Evolutionary conservation across 2,329 filamentous ascomycete genomes (phyloP).

Genomic region (Calonectria honghensis): DNA sequence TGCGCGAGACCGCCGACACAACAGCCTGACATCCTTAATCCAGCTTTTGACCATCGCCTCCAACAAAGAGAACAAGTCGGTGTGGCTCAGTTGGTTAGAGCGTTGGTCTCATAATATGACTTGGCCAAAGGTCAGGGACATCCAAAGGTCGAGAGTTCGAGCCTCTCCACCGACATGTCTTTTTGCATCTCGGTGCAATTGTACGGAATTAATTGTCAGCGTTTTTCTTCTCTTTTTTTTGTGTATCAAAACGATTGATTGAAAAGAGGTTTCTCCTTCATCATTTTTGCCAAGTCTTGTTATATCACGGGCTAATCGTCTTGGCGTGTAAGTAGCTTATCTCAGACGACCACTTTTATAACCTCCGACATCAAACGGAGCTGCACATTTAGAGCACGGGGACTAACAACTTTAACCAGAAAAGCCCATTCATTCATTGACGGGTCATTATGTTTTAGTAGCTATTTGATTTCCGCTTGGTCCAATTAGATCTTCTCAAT

Average conservation of each 20-base stretch:
- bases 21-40: neutral
- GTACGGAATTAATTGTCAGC: neutral
- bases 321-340: neutral
- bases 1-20: neutral
- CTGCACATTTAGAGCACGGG: neutral
- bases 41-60: neutral
- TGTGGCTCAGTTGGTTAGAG: slow-evolving; percentile 63
- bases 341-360: neutral
- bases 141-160: slow-evolving; percentile 57
- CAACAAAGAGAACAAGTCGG: slow-evolving; percentile 47
- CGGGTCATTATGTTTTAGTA: slow-evolving; percentile 1
- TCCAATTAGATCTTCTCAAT: slow-evolving; percentile 56
- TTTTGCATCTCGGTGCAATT: slow-evolving; percentile 31
- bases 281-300: too few relatives aligned
- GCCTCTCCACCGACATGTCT: slow-evolving; percentile 50
- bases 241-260: too few relatives aligned
- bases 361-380: neutral
- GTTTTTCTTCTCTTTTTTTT: neutral
- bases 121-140: slow-evolving; percentile 48
- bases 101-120: slow-evolving; percentile 61
- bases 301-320: too few relatives aligned
- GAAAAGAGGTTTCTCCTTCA: neutral
- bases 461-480: neutral
- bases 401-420: neutral
- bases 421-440: neutral